phyloP scores from a whole-genome alignment of 768 basidiomycete species.

The Auricularia auricula-judae region DNA sequence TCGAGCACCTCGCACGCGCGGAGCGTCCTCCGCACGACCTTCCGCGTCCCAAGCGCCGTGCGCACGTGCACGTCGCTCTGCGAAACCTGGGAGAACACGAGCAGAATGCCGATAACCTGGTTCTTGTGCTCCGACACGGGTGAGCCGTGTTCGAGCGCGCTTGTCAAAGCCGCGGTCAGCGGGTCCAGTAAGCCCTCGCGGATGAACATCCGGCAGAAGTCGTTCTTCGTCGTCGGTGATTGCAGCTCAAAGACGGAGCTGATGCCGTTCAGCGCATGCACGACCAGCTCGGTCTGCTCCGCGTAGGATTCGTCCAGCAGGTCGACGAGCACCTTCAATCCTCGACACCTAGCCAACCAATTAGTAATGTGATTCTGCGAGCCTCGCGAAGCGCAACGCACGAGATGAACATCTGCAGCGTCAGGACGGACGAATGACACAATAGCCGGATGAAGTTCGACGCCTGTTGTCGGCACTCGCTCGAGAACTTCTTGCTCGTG shows the following conservation, averaged over 20 bases:
- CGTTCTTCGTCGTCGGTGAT: slow-evolving; percentile 93
- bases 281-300: slow-evolving; percentile 82
- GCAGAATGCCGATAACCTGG: slow-evolving; percentile 80
- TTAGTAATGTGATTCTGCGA: slow-evolving; percentile 1
- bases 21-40: slow-evolving; percentile 81
- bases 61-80: slow-evolving; percentile 91
- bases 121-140: slow-evolving; percentile 64
- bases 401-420: slow-evolving; percentile 98
- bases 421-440: slow-evolving; percentile 86
- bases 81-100: slow-evolving; percentile 93
- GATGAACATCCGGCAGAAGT: slow-evolving; percentile 97
- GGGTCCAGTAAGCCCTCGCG: slow-evolving; percentile 92
- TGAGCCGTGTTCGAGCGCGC: slow-evolving; percentile 68
- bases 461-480: slow-evolving; percentile 89
- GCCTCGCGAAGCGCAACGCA: slow-evolving; percentile 28
- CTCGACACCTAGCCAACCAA: slow-evolving; percentile 60
- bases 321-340: slow-evolving; percentile 87
- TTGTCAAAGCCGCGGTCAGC: slow-evolving; percentile 76
- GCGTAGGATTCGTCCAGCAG: slow-evolving; percentile 94
- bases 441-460: slow-evolving; percentile 89
- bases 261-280: slow-evolving; percentile 89
- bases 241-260: slow-evolving; percentile 93
- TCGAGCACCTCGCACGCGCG: slow-evolving; percentile 81
- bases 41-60: slow-evolving; percentile 82
- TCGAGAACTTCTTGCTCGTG: slow-evolving; percentile 87